Percentiles rank a stretch among this genome's conserved stretches.
phyloP scores from a whole-genome alignment of 345 rosid genomes.

The Stellera chamaejasme region DNA sequence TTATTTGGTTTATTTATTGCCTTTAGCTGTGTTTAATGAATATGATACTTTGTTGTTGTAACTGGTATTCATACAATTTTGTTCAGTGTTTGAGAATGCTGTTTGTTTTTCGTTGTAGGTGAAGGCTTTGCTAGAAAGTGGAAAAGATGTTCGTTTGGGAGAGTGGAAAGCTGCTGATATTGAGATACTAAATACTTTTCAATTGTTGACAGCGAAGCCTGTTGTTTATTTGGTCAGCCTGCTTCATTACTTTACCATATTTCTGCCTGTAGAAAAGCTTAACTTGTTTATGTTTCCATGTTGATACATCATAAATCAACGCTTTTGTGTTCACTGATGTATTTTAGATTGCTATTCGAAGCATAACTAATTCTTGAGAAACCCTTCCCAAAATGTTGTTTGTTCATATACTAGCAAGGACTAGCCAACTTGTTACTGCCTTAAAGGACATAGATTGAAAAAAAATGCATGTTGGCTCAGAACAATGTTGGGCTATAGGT shows the following conservation, averaged over 20 bases:
- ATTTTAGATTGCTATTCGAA: neutral
- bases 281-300: neutral
- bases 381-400: no score
- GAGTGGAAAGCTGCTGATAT: slow-evolving; percentile 98
- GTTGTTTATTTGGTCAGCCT: slow-evolving; percentile 84
- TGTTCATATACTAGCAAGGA: no score
- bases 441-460: no score
- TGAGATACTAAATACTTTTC: slow-evolving; percentile 89
- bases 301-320: neutral
- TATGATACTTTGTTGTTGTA: neutral
- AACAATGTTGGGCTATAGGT: no score
- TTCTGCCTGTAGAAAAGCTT: neutral
- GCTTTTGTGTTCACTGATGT: neutral
- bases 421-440: no score
- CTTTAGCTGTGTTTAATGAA: no score
- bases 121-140: slow-evolving; percentile 76
- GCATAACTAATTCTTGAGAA: no score
- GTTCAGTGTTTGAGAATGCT: slow-evolving; percentile 5
- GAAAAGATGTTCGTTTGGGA: slow-evolving; percentile 84
- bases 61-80: neutral
- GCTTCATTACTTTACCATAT: neutral
- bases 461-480: no score
- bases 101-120: slow-evolving; percentile 34
- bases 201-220: slow-evolving; percentile 93
- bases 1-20: no score